Evolutionary conservation across 2,329 filamentous ascomycete genomes (phyloP).

Genomic region (Hypocreales sp.): DNA sequence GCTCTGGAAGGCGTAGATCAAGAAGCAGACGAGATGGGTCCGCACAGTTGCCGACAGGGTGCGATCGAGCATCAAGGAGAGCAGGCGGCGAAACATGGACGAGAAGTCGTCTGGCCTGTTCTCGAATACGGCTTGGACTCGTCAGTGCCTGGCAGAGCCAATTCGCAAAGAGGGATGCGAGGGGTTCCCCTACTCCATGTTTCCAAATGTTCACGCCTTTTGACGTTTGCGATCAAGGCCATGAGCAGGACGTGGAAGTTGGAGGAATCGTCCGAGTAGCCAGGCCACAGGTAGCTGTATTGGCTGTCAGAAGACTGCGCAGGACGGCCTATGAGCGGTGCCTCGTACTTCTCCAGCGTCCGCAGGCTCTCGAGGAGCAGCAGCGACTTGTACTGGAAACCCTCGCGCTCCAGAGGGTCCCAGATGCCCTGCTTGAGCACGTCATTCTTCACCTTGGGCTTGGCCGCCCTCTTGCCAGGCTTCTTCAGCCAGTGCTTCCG

Average conservation of each 20-base stretch:
- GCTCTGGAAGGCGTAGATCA: slow-evolving; percentile 87
- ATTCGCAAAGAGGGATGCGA: background rate
- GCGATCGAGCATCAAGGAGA: slow-evolving; percentile 69
- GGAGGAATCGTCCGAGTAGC: slow-evolving; percentile 74
- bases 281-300: slow-evolving; percentile 79
- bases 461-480: slow-evolving; percentile 40
- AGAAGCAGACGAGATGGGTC: slow-evolving; percentile 73
- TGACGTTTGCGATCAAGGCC: slow-evolving; percentile 73
- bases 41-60: slow-evolving; percentile 52
- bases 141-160: slow-evolving; percentile 7
- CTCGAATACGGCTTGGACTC: slow-evolving; percentile 50
- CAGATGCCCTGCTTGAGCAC: slow-evolving; percentile 79
- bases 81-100: slow-evolving; percentile 70
- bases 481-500: slow-evolving; percentile 76
- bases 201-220: slow-evolving; percentile 71
- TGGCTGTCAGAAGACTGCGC: background rate
- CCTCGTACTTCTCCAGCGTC: slow-evolving; percentile 60
- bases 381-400: slow-evolving; percentile 63
- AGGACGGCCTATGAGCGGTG: too few species aligned
- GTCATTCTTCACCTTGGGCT: slow-evolving; percentile 65
- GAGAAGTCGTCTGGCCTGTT: slow-evolving; percentile 72
- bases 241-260: slow-evolving; percentile 86
- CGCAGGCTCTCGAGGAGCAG: slow-evolving; percentile 80
- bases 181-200: slow-evolving; percentile 80
- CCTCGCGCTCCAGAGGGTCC: slow-evolving; percentile 70